These are phyloP conservation scores for Heliamphora pulchella DNA, from an alignment of 179 eudicot species.

Conservation along the genomic window DNA sequence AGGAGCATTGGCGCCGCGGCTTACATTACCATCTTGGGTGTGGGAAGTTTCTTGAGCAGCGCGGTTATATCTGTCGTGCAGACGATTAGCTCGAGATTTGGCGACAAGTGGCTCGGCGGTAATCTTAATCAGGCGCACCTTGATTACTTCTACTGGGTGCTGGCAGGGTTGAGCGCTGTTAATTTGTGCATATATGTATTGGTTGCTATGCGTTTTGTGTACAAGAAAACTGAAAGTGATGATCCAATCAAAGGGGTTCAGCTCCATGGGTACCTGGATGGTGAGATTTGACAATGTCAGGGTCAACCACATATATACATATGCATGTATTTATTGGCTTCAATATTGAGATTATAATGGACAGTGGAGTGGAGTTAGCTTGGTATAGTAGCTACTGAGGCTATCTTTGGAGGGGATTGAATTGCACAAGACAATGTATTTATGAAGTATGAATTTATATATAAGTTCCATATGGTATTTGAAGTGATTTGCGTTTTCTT, in stretches of 20 bases:
- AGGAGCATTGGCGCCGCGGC: constrained; percentile 71
- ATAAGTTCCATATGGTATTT: too few species aligned
- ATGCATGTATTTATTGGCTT: too few species aligned
- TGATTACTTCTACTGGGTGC: constrained; percentile 52
- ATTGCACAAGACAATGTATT: too few species aligned
- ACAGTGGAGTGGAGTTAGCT: too few species aligned
- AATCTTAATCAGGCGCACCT: constrained; percentile 56
- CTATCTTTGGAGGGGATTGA: too few species aligned
- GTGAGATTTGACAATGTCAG: too few species aligned
- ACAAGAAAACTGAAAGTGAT: constrained; percentile 38
- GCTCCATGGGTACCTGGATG: neutral
- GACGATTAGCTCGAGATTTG: constrained; percentile 27
- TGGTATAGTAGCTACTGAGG: too few species aligned
- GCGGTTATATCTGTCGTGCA: constrained; percentile 42
- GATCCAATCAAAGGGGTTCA: neutral
- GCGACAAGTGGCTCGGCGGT: constrained; percentile 39
- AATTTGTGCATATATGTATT: constrained; percentile 36
- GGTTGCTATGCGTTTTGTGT: constrained; percentile 48
- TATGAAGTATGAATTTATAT: too few species aligned
- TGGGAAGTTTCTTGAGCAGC: constrained; percentile 52
- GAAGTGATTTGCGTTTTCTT: too few species aligned
- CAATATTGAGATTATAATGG: too few species aligned
- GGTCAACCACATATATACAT: too few species aligned
- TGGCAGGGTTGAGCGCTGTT: constrained; percentile 43
- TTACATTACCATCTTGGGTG: constrained; percentile 38